A percentile compares a stretch with the other conserved stretches of the same genome.
These are phyloP conservation scores for Cyclocybe cylindracea DNA, from an alignment of 768 basidiomycete species.

Conservation along the genomic window DNA sequence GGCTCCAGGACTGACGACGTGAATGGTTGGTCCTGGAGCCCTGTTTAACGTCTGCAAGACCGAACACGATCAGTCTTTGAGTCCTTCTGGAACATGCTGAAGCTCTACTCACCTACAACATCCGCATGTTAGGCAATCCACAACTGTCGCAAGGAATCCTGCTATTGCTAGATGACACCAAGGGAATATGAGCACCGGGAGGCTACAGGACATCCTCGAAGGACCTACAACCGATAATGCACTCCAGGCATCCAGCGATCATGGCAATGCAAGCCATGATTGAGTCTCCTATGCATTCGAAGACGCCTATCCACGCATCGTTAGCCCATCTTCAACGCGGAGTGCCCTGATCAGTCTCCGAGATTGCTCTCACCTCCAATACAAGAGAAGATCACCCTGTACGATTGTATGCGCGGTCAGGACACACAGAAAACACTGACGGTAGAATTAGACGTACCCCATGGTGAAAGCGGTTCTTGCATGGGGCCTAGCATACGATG, in stretches of 20 bases:
- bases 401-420: not conserved
- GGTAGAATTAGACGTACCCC: constrained; percentile 8
- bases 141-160: constrained; percentile 37
- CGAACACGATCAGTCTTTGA: not conserved
- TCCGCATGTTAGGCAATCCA: constrained; percentile 46
- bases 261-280: constrained; percentile 38
- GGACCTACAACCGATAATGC: constrained; percentile 44
- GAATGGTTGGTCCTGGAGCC: constrained; percentile 17
- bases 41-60: constrained; percentile 15
- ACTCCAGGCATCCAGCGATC: constrained; percentile 47
- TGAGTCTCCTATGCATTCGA: constrained; percentile 44
- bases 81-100: not conserved
- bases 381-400: constrained; percentile 26
- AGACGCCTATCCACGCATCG: constrained; percentile 28
- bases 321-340: not conserved
- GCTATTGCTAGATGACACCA: constrained; percentile 33
- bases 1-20: constrained; percentile 15
- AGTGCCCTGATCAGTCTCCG: not conserved
- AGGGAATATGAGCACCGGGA: not conserved
- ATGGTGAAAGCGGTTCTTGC: not conserved
- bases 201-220: not conserved
- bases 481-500: too few species aligned
- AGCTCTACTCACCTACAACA: constrained; percentile 39
- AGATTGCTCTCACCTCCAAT: constrained; percentile 23
- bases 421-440: not conserved